These are phyloP conservation scores for Arbutus unedo DNA, from an alignment of 148 eudicot genomes.

Conservation along the genomic window DNA sequence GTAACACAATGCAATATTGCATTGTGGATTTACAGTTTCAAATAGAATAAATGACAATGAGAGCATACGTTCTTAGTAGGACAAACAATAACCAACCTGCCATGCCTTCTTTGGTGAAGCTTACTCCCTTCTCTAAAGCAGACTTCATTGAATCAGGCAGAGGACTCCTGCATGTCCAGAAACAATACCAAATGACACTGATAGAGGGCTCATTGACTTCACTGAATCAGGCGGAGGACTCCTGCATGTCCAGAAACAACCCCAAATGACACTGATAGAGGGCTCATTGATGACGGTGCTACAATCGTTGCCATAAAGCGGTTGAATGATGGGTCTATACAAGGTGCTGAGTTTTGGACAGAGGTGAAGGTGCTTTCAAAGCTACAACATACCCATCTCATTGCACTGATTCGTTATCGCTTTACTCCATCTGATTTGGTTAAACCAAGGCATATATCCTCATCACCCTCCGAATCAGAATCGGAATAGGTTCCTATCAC, in stretches of 20 bases:
- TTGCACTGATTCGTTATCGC: no score
- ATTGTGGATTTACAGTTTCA: neutral
- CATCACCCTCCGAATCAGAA: no score
- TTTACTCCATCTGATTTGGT: no score
- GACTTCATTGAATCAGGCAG: conserved; percentile 69
- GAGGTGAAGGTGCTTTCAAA: no score
- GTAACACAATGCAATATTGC: neutral
- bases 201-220: no score
- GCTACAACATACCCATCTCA: no score
- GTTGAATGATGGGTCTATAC: no score
- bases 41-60: neutral
- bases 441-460: no score
- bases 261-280: neutral
- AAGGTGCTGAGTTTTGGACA: no score
- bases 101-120: conserved; percentile 64
- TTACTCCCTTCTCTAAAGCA: conserved; percentile 75
- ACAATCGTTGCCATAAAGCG: no score
- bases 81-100: conserved; percentile 50
- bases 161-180: conserved; percentile 45
- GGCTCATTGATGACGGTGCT: no score
- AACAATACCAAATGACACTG: neutral
- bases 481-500: no score
- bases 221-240: conserved; percentile 60
- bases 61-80: neutral
- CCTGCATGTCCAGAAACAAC: conserved; percentile 36